Evolutionary conservation across 768 basidiomycete species (phyloP), one percentile per base, ranked within the genome.

Genomic region (Serendipita sp.): DNA sequence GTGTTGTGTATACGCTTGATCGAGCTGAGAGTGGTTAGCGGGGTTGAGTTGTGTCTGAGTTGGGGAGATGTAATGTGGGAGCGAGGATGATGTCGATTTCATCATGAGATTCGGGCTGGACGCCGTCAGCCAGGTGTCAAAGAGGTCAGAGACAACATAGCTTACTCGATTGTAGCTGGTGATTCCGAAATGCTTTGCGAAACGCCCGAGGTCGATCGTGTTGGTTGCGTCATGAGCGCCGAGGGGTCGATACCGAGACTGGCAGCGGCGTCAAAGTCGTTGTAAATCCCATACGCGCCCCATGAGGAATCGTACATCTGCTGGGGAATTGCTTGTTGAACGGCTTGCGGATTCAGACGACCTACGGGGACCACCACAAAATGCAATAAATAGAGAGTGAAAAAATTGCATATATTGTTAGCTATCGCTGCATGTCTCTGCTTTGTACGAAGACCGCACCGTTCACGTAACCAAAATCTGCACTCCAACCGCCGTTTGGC

Each of bases 91-190:
- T n/a, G 53, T 4, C 17, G 30, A 22, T 11, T n/a, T 58, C 53
- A 58, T 58, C 53, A 58, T 58, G 45, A 50, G 45, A n/a, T 26
- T 58, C 22, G 53, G 53, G 53, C 53, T 58, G 28, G 7, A 22
- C 22, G 53, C 1, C 17, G 31, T 24, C 17, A 33, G 53, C 17
- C 17, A n/a, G 24, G 2, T 11, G 20, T 4, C 17, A 22, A 58
- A 28, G 45, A 50, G 20, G n/a, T 58, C 1, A 28, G 9, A 58
- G 9, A 58, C 30, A 9, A n/a, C 11, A 22, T 58, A 7, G 28
- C 53, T 26, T 33, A 58, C 53, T 58, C 53, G 53, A 58, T 33
- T n/a, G 53, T 58, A 11, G 53, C 28, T 9, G 53, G 53, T 22
- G 24, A 11, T 9, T 58, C 53, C 11, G 22, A 22, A 51, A 11